Evolutionary conservation across 2,329 filamentous ascomycete genomes (phyloP).

Genomic region (Lachnellula cervina): DNA sequence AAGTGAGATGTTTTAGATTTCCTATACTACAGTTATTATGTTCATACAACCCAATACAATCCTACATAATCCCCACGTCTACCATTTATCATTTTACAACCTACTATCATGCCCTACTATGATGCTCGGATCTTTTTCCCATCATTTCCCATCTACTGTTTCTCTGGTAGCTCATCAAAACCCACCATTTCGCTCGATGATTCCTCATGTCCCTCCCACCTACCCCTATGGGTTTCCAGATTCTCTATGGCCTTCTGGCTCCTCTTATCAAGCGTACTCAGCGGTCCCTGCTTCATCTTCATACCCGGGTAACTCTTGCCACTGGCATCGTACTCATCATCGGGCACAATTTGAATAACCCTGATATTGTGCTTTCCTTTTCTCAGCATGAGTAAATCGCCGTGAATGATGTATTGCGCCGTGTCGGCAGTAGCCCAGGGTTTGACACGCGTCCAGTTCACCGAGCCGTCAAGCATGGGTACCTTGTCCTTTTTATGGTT

Average conservation of each 20-base stretch:
- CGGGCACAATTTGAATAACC: constrained; percentile 54
- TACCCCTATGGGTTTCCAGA: neutral
- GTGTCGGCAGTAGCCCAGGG: constrained; percentile 54
- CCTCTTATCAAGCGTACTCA: constrained; percentile 5
- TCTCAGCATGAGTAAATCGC: constrained; percentile 52
- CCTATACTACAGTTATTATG: no score
- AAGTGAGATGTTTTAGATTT: no score
- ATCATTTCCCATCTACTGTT: no score
- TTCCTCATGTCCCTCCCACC: neutral
- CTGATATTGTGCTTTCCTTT: constrained; percentile 61
- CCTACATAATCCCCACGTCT: no score
- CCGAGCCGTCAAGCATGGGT: constrained; percentile 43
- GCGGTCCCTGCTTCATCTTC: neutral
- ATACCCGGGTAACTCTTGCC: constrained; percentile 7
- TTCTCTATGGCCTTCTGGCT: constrained; percentile 3
- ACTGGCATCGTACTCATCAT: constrained; percentile 38
- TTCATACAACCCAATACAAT: no score
- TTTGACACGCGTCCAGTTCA: constrained; percentile 60
- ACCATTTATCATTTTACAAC: no score
- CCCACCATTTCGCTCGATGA: no score
- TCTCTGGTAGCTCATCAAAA: no score
- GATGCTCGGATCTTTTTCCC: no score
- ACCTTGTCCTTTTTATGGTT: constrained; percentile 37
- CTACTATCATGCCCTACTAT: no score
- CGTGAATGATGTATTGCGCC: constrained; percentile 56